Evolutionary conservation across 208 protist species (phyloP).

Genomic region (Crithidia brevicula): DNA sequence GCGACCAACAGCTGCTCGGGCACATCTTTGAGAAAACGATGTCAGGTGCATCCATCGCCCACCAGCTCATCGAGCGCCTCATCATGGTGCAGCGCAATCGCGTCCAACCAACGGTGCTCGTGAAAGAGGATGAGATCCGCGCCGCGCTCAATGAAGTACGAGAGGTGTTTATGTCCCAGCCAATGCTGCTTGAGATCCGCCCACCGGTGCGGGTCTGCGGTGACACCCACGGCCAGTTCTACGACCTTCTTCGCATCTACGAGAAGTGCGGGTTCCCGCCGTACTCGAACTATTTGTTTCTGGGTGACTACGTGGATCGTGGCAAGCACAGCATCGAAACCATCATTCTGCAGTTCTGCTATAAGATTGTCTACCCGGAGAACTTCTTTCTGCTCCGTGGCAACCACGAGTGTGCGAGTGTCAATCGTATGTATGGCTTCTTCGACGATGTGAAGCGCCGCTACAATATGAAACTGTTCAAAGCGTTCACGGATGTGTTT

Average conservation of each 20-base stretch:
- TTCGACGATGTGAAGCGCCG: slow-evolving; percentile 97
- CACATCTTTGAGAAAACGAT: too few species aligned
- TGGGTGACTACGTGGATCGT: slow-evolving; percentile 99
- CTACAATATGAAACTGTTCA: slow-evolving; percentile 98
- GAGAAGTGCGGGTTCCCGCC: slow-evolving; percentile 99
- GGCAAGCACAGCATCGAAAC: slow-evolving; percentile 97
- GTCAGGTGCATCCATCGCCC: slow-evolving; percentile 22
- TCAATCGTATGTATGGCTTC: slow-evolving; percentile 99
- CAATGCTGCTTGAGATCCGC: slow-evolving; percentile 88
- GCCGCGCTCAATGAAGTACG: slow-evolving; percentile 63
- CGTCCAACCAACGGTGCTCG: slow-evolving; percentile 69
- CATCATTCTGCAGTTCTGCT: slow-evolving; percentile 89
- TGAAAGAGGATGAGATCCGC: slow-evolving; percentile 89
- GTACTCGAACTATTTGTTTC: slow-evolving; percentile 99
- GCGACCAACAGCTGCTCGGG: too few species aligned
- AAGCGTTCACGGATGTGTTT: slow-evolving; percentile 99
- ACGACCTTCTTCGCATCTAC: slow-evolving; percentile 98
- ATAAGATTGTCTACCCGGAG: slow-evolving; percentile 97
- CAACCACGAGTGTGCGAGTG: slow-evolving; percentile 99
- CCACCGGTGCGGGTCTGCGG: slow-evolving; percentile 91
- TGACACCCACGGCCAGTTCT: slow-evolving; percentile 99
- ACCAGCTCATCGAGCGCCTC: slow-evolving; percentile 79
- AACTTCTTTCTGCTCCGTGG: slow-evolving; percentile 99
- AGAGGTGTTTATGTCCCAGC: slow-evolving; percentile 91
- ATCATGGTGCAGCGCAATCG: slow-evolving; percentile 59